A percentile compares a stretch with the other conserved stretches of the same genome.
phyloP scores from a whole-genome alignment of 2,329 filamentous ascomycete species.

The Gremmenia infestans region DNA sequence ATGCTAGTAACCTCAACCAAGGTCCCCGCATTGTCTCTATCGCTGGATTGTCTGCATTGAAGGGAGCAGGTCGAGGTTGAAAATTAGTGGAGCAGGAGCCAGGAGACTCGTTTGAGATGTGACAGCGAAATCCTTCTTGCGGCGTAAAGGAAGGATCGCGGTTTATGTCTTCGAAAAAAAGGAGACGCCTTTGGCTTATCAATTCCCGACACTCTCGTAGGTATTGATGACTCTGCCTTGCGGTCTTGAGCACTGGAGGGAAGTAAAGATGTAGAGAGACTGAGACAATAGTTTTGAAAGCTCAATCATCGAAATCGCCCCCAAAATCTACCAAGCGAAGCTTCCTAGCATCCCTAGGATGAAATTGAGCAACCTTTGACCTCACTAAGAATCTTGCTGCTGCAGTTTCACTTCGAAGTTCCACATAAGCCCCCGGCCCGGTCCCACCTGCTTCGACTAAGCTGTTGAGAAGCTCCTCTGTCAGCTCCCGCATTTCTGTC shows the following conservation, averaged over 20 bases:
- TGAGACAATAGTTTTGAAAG: not conserved
- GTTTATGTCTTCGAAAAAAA: not conserved
- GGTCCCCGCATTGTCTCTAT: too few species aligned
- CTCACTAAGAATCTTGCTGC: constrained; percentile 59
- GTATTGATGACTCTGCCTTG: too few species aligned
- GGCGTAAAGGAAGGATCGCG: too few species aligned
- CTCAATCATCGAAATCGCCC: constrained; percentile 52
- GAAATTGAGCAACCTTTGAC: constrained; percentile 62
- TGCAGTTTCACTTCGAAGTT: constrained; percentile 54
- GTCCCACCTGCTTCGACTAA: constrained; percentile 51
- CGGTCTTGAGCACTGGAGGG: too few species aligned
- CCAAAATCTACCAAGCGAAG: constrained; percentile 60
- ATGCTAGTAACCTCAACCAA: too few species aligned
- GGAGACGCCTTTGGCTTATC: not conserved
- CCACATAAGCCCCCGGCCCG: constrained; percentile 52
- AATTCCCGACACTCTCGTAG: too few species aligned
- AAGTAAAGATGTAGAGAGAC: too few species aligned
- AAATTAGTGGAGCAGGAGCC: too few species aligned
- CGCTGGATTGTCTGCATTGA: too few species aligned
- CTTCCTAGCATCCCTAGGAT: constrained; percentile 56
- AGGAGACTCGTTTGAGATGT: too few species aligned
- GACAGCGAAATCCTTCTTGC: too few species aligned
- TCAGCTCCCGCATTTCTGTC: constrained; percentile 56
- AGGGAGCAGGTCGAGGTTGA: too few species aligned
- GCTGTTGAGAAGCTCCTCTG: constrained; percentile 56